These are phyloP conservation scores for Malus hybrid DNA, from an alignment of 331 rosid species.

Conservation along the genomic window DNA sequence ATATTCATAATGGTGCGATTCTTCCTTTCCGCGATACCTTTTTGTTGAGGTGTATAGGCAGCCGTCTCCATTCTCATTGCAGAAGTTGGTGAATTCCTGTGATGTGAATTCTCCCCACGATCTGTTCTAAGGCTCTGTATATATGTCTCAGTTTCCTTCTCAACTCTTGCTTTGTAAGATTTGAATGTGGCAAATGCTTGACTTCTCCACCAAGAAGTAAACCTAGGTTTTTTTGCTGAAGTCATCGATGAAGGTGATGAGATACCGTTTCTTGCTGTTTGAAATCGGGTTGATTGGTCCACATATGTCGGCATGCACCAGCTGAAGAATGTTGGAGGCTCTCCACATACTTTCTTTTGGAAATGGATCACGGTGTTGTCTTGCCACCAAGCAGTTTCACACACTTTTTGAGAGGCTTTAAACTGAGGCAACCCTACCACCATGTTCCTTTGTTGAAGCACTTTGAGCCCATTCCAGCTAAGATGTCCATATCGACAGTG, in stretches of 20 bases:
- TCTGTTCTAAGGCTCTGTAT: too few relatives aligned
- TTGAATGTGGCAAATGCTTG: background rate
- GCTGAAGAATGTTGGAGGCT: background rate
- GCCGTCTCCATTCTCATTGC: too few relatives aligned
- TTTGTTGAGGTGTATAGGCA: too few relatives aligned
- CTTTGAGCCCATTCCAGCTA: background rate
- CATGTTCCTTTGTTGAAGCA: background rate
- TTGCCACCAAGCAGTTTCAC: background rate
- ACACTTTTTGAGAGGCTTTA: too few relatives aligned
- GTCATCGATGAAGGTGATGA: background rate
- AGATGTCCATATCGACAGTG: background rate
- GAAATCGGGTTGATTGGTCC: background rate
- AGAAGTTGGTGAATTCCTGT: too few relatives aligned
- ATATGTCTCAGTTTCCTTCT: background rate
- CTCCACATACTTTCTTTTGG: background rate
- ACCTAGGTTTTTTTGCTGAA: background rate
- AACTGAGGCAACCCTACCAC: background rate
- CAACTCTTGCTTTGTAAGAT: background rate
- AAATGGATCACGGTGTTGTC: background rate
- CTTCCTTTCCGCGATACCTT: too few relatives aligned
- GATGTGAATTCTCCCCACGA: too few relatives aligned
- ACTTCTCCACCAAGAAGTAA: background rate
- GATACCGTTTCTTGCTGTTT: background rate
- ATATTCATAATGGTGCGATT: too few relatives aligned
- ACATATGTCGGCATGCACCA: background rate